Evolutionary conservation across 257 asterid genomes (phyloP), one percentile per base, ranked within the genome.

Genomic region (Primulina tabacum): DNA sequence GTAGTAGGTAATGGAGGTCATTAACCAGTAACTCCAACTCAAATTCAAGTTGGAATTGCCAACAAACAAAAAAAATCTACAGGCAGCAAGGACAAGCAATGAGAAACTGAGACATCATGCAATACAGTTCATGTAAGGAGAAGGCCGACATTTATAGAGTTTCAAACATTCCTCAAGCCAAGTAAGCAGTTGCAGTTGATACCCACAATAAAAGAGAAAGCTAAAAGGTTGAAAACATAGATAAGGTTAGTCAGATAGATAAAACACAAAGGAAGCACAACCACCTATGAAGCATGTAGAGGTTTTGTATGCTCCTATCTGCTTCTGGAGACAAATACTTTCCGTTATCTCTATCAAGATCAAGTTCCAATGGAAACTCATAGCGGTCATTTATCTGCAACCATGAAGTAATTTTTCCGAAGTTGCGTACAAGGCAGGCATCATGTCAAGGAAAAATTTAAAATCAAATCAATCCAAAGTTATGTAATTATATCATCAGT

Each of bases 361-460:
- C 99, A 73, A 93, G 97, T 82, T 90, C 96, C 82, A 89, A 80
- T 17, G 97, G 99, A 68, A 93, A 93, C 80, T 90, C 99, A 82
- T 93, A 90, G 43, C 96, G 96, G 63, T 93, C 99, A 80, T 93
- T 93, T 82, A 93, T 91, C 99, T 94, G 92, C 81, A 83, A 62
- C 62, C 74, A 65, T 20, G 71, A 71, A 59, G 40, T 29, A 71
- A 77, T 40, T 60, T 75, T 70, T 43, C 58, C n/a, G 50, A 62
- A n/a, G 24, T 70, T 38, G 24, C 64, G 58, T 8, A 32, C 56
- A 58, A 69, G 62, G 34, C 43, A 26, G 61, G 28, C 21, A 57
- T 65, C 30, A 52, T 37, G 55, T 24, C 55, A 28, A 40, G 8
- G 14, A 56, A 37, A 62, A 60, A 18, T 9, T 18, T n/a, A 60